Evolutionary conservation across 1,139 yeast genomes (phyloP), one percentile per base, ranked within the genome.

Genomic region (Dujonia santamariae): DNA sequence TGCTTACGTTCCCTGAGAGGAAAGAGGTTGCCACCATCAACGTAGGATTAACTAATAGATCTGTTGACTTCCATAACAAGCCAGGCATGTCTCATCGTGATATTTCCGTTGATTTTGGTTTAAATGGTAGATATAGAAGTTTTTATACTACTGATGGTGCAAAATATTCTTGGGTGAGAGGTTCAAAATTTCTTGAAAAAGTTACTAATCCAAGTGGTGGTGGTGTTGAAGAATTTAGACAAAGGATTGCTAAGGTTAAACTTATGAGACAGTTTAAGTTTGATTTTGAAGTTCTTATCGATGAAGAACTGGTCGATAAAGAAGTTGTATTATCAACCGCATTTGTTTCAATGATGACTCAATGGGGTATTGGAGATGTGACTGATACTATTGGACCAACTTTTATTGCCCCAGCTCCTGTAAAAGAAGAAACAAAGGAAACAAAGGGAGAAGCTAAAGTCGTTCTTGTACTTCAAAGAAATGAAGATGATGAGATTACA

Each of bases 331-430:
- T 79, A 35, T 72, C 78, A 11, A 76, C 84, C 7, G 80, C 72
- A 0, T 78, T 78, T 44, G 56, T 76, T 37, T 65, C 81, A 13
- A 78, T 79, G 78, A 59, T 75, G 53, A 75, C 82, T 9, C 80
- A 76, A 51, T 78, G 85, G 85, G 78, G 80, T 13, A 52, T 63
- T 36, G 80, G 80, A 20, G 72, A 63, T 46, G 61, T 56, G 39
- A 72, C 78, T 7, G 73, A 70, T 36, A 74, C 80, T 13, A 60
- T 71, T 35, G 80, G 80, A 7, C 80, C 81, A 14, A 72, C 80
- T 4, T 54, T 34, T 33, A 41, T 53, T 32, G 47, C 47, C 3
- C 37, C 43, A 13, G 40, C 27, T 20, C 30, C 36, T 7, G 25
- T 30, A n/a, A 31, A 25, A 12, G 32, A 25, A 20, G 31, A 24